Percentiles rank a stretch among this genome's conserved stretches.
phyloP scores from a whole-genome alignment of 2,329 filamentous ascomycete species.

The Cercospora brassicicola region DNA sequence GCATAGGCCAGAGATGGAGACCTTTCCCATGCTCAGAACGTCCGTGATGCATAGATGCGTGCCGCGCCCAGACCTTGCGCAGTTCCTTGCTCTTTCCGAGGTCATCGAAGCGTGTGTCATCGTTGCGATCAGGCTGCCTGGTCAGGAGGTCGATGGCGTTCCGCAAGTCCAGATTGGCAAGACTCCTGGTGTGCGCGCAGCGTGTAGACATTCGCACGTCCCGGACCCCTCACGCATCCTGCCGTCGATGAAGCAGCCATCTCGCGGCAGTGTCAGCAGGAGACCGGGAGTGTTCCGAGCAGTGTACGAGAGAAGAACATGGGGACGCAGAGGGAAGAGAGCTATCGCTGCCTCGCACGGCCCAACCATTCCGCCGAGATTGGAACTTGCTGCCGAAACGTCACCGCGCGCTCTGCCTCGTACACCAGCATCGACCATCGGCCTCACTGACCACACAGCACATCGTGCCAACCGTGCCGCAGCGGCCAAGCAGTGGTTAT shows the following conservation, averaged over 20 bases:
- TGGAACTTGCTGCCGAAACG: neutral
- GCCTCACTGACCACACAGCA: neutral
- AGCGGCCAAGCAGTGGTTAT: neutral
- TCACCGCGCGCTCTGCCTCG: neutral
- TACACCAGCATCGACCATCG: neutral
- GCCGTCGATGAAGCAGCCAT: neutral
- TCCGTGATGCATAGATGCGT: neutral
- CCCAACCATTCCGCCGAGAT: neutral
- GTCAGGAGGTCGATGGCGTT: neutral
- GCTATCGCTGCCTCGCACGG: neutral
- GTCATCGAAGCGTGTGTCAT: neutral
- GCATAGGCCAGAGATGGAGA: neutral
- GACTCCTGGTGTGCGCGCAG: neutral
- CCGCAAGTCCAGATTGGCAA: neutral
- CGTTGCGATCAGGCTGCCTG: neutral
- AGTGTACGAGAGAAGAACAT: neutral
- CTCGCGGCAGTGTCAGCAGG: neutral
- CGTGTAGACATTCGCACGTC: neutral
- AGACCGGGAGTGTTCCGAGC: neutral
- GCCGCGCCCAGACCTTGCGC: neutral
- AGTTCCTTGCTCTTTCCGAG: neutral
- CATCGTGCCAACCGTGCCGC: neutral
- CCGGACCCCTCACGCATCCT: neutral
- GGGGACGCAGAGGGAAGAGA: neutral
- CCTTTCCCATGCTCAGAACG: neutral